These are phyloP conservation scores for Saturnispora diversa DNA, from an alignment of 805 yeast species.

Conservation along the genomic window DNA sequence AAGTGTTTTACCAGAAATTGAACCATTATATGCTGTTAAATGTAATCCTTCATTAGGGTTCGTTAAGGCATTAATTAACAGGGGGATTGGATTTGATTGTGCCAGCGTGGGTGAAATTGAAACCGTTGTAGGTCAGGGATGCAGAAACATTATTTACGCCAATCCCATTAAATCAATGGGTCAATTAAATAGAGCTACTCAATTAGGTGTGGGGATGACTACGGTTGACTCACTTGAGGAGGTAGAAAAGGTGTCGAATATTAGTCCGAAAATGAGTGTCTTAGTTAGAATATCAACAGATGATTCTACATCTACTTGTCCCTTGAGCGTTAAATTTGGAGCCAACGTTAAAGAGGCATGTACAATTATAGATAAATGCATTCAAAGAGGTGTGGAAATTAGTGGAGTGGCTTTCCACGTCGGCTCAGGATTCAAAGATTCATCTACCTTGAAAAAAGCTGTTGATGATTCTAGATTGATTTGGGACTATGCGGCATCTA, in stretches of 20 bases:
- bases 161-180: conserved; percentile 91
- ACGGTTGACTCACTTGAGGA: conserved; percentile 90
- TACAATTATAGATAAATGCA: conserved; percentile 52
- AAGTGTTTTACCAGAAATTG: conserved; percentile 56
- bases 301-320: conserved; percentile 80
- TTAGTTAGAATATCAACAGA: conserved; percentile 82
- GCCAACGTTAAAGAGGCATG: conserved; percentile 52
- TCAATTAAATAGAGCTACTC: conserved; percentile 64
- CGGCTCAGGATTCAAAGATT: conserved; percentile 86
- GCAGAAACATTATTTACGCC: conserved; percentile 60
- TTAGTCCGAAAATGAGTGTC: conserved; percentile 49
- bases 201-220: conserved; percentile 52
- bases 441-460: conserved; percentile 58
- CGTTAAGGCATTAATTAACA: conserved; percentile 43
- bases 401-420: conserved; percentile 92
- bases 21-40: conserved; percentile 91
- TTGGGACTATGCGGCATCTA: conserved; percentile 47
- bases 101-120: conserved; percentile 85
- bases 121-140: conserved; percentile 41
- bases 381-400: conserved; percentile 51
- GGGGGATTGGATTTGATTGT: conserved; percentile 84
- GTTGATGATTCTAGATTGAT: conserved; percentile 60
- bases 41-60: conserved; percentile 73
- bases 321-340: conserved; percentile 83
- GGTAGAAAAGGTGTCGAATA: conserved; percentile 56